phyloP scores from a whole-genome alignment of 2,329 filamentous ascomycete species.

The Talaromyces sp. region DNA sequence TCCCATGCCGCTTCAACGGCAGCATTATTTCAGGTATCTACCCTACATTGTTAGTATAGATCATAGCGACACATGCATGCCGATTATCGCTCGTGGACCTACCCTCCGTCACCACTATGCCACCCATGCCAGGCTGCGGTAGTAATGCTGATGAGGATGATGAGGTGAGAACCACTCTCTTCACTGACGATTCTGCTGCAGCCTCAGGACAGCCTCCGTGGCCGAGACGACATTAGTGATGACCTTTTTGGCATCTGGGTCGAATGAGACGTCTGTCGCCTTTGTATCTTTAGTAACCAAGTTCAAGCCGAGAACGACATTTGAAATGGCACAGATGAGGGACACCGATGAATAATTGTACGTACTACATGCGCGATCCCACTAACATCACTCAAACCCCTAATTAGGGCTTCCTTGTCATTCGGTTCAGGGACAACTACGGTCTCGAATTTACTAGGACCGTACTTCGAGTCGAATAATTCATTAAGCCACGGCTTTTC shows the following conservation, averaged over 20 bases:
- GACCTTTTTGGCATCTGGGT: conserved; percentile 43
- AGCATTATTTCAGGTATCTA: conserved; percentile 25
- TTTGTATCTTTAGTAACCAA: not conserved
- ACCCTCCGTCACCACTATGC: conserved; percentile 16
- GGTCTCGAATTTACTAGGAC: conserved; percentile 37
- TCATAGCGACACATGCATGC: not conserved
- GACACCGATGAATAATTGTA: not conserved
- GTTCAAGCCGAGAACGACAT: not conserved
- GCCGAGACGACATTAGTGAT: conserved; percentile 46
- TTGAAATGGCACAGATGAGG: not conserved
- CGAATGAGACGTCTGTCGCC: conserved; percentile 34
- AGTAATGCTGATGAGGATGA: conserved; percentile 11
- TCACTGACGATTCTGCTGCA: conserved; percentile 23
- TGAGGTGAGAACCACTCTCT: conserved; percentile 19
- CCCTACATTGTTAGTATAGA: not conserved
- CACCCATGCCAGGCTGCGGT: conserved; percentile 12
- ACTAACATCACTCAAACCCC: conserved; percentile 36
- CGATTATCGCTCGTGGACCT: not conserved
- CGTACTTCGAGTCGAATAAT: conserved; percentile 31
- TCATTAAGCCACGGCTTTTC: conserved; percentile 38
- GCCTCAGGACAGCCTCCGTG: conserved; percentile 35
- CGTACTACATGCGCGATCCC: conserved; percentile 15
- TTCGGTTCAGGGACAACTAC: conserved; percentile 42
- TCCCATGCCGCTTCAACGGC: conserved; percentile 38
- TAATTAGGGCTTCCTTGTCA: conserved; percentile 38